Base-by-base conservation (phyloP, 805 yeast species). In the Lachancea nothofagi region DNA sequence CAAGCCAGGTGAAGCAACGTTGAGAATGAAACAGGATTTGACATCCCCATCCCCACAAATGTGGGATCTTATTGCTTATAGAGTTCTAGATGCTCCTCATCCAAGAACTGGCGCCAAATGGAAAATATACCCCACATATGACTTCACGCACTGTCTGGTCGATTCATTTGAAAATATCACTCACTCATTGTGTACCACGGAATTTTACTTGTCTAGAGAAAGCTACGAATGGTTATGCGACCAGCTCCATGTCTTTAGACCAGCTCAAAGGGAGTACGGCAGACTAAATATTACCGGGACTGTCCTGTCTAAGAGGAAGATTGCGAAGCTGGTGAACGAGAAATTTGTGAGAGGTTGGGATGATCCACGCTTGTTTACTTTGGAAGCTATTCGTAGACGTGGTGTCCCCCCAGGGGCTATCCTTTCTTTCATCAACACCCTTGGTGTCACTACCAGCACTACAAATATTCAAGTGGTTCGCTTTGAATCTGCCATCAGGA, bases 381-480 rank as follows among this genome's bases (percentile, higher is more conserved):
- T 93, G 53, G 98, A 88, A 53, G 96, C 93, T 37, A 78, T 93
- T 45, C 82, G 87, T 60, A 83, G 99, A 62, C 85, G 99, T 61
- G 99, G 99, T 69, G 81, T 93, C 7, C 99, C 99, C 50, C 98
- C 99, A 9, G 97, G 97, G 32, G 97, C 97, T 21, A 86, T 93
- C 61, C 72, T 93, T 59, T 76, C 88, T 23, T 93, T 93, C 62
- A 84, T 93, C 57, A 86, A 89, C 62, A 90, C 96, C 33, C 74
- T 93, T 52, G 99, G 99, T 57, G 98, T 93, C 41, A 93, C 98
- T 29, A 93, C 97, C 1, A 74, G 90, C 33, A 83, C 89, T 32
- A 81, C 96, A 29, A 87, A 86, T 57, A 93, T 93, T 59, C 97
- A 93, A 70, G 83, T 76, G 14, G 76, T 78, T 7, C 74, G 98